Evolutionary conservation across 2,329 filamentous ascomycete genomes (phyloP), one percentile per base, ranked within the genome.

Genomic region (Epichloe baconii): DNA sequence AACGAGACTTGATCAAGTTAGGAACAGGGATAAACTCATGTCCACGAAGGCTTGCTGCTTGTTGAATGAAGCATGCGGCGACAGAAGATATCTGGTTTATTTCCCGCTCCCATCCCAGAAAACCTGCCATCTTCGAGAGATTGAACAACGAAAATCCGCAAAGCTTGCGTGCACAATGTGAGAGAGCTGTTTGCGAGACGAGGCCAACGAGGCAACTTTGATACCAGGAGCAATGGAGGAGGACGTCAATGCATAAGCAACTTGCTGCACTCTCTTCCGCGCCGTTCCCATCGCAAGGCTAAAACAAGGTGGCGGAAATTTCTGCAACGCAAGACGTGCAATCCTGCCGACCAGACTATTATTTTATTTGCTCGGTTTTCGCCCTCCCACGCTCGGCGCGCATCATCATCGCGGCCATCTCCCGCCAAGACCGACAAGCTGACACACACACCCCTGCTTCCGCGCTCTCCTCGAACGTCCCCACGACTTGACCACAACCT

Each of bases 371-470:
- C 26, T 10, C 26, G 8, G n/a, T 44, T 17, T 2, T 17, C 26
- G 26, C 26, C 43, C 26, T 17, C 3, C 34, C 15, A 11, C 43
- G n/a, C 26, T 45, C 15, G 26, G 19, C 19, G 26, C n/a, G 26
- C 43, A 45, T 35, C 26, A 45, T 35, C 26, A 19, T 19, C 43
- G 14, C 26, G 43, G 15, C 44, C 17, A 8, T 31, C 15, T 40
- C 38, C 10, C 7, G 38, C n/a, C 15, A 10, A 41, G 38, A 31
- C 8, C n/a, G n/a, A 23, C 17, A 42, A 42, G 40, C 40, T n/a
- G 45, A 36, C 45, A 37, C 46, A 48, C 37, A 26, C 47, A 42
- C 50, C 50, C 35, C 52, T 53, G 48, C 45, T 51, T 51, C 48
- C 48, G 44, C 51, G 14, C 49, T 48, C 44, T 50, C 44, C 52